Percentiles rank a stretch among this genome's conserved stretches.
Conservation (phyloP, 2,329 filamentous ascomycete species). For the Boeremia exigua region DNA sequence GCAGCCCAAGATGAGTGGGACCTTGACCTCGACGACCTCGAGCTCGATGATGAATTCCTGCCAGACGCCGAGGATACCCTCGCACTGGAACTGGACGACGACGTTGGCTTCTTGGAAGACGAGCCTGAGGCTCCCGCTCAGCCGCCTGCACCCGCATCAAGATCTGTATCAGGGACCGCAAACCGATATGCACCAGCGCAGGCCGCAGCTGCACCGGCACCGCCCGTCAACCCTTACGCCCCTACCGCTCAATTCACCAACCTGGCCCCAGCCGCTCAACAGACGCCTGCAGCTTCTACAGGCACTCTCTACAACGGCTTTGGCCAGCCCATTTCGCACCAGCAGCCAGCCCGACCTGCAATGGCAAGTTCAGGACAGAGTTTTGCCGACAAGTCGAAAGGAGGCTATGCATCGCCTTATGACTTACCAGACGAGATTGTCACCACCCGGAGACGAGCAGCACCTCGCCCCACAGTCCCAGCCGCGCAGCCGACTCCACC, state of each 20-base stretch:
- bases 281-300: constrained; percentile 22
- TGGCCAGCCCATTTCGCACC: constrained; percentile 36
- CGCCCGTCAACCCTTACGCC: constrained; percentile 55
- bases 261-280: constrained; percentile 44
- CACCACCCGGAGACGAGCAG: constrained; percentile 67
- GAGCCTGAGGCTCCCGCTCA: constrained; percentile 52
- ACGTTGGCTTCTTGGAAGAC: constrained; percentile 84
- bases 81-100: constrained; percentile 77
- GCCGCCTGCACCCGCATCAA: constrained; percentile 29
- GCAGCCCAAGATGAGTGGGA: constrained; percentile 74
- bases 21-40: constrained; percentile 82
- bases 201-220: constrained; percentile 21
- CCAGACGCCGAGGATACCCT: constrained; percentile 61
- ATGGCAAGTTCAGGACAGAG: constrained; percentile 68
- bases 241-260: constrained; percentile 59
- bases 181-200: constrained; percentile 47
- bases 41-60: constrained; percentile 76
- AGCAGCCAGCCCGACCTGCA: constrained; percentile 53
- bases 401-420: constrained; percentile 92
- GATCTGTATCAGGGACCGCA: constrained; percentile 22
- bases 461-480: constrained; percentile 37
- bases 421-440: constrained; percentile 91
- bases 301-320: constrained; percentile 38
- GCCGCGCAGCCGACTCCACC: constrained; percentile 53
- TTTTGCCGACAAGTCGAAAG: constrained; percentile 88